Conservation (phyloP, 1,139 yeast species). For the Meyerozyma sp. region DNA sequence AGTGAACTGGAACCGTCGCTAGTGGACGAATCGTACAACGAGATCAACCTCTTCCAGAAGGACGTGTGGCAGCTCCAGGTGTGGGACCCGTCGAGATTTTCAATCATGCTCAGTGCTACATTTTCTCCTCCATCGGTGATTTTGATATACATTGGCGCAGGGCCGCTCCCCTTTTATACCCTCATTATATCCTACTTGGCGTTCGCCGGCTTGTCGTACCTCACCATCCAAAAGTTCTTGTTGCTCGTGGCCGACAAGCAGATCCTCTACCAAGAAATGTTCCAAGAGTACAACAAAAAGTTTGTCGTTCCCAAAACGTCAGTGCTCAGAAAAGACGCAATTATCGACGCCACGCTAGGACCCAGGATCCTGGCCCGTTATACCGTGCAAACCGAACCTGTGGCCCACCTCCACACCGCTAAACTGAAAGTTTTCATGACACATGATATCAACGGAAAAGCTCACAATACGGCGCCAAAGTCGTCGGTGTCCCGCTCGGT, state of each 20-base stretch:
- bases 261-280: conserved; percentile 54
- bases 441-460: conserved; percentile 41
- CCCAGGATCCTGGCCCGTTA: conserved; percentile 20
- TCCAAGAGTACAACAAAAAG: conserved; percentile 60
- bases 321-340: conserved; percentile 53
- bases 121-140: conserved; percentile 54
- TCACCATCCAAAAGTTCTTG: conserved; percentile 40
- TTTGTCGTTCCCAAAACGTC: conserved; percentile 59
- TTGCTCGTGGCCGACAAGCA: conserved; percentile 53
- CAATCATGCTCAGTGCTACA: conserved; percentile 30
- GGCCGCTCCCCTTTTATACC: conserved; percentile 27
- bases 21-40: conserved; percentile 5
- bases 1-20: background rate
- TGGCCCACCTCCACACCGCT: conserved; percentile 25
- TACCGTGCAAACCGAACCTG: conserved; percentile 24
- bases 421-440: conserved; percentile 41
- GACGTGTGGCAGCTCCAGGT: conserved; percentile 47
- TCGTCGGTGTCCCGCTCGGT: conserved; percentile 1
- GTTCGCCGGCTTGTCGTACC: conserved; percentile 31
- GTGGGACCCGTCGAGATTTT: conserved; percentile 25
- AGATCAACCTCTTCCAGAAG: conserved; percentile 15
- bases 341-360: conserved; percentile 55
- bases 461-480: conserved; percentile 3
- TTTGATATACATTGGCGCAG: conserved; percentile 24
- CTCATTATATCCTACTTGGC: conserved; percentile 29